These are phyloP conservation scores for Auricularia auricula-judae DNA, from an alignment of 768 basidiomycete genomes.

Conservation along the genomic window DNA sequence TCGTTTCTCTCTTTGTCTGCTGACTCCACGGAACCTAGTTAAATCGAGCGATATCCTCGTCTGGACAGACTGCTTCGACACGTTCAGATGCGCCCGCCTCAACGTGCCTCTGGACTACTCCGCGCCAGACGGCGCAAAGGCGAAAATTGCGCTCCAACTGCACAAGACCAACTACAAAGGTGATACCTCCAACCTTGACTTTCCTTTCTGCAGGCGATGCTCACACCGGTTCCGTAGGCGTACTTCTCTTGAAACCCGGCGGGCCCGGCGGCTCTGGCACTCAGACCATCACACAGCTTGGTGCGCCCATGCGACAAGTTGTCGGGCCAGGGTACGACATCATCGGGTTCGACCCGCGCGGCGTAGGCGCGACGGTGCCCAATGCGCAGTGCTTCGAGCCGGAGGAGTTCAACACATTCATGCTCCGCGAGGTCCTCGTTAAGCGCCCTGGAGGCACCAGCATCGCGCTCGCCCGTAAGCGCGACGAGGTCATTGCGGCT, in stretches of 20 bases:
- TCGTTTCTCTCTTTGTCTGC: too few species aligned
- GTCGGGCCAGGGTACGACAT: constrained; percentile 8
- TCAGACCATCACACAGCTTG: too few species aligned
- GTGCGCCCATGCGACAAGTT: not conserved
- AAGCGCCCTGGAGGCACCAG: not conserved
- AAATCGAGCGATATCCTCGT: too few species aligned
- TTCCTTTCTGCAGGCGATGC: not conserved
- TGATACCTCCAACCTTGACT: too few species aligned
- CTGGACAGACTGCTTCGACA: not conserved
- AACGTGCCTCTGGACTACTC: not conserved
- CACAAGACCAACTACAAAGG: not conserved
- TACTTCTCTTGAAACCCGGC: constrained; percentile 6
- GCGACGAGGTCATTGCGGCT: not conserved
- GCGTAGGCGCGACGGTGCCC: not conserved
- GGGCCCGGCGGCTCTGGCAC: not conserved
- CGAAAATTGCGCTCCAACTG: not conserved
- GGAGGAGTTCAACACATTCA: not conserved
- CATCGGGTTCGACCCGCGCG: constrained; percentile 7
- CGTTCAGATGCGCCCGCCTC: not conserved
- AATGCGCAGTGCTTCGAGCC: not conserved
- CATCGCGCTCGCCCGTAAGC: not conserved
- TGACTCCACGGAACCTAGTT: too few species aligned
- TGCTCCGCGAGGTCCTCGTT: not conserved
- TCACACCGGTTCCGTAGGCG: not conserved
- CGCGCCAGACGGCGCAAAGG: not conserved